These are phyloP conservation scores for Beauveria scarabaeidicola DNA, from an alignment of 2,329 filamentous ascomycete genomes.

Conservation along the genomic window DNA sequence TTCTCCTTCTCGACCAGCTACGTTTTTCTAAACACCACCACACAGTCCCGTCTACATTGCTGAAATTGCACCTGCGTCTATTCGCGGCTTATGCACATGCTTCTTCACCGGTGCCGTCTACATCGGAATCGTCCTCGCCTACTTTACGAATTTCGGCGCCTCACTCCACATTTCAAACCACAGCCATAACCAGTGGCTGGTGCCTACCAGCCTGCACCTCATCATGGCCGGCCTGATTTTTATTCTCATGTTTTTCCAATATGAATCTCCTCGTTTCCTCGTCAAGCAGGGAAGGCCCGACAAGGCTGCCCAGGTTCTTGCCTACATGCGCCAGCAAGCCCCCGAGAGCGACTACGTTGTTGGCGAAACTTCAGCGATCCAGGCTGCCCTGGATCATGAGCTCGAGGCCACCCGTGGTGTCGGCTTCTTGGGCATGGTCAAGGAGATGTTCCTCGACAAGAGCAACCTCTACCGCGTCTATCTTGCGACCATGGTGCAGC, in stretches of 20 bases:
- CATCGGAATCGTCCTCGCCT: constrained; percentile 68
- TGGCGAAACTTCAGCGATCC: constrained; percentile 55
- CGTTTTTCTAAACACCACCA: background rate
- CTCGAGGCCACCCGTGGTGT: constrained; percentile 61
- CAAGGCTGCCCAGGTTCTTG: constrained; percentile 47
- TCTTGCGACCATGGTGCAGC: constrained; percentile 58
- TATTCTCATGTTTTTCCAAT: constrained; percentile 57
- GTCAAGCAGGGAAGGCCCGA: constrained; percentile 55
- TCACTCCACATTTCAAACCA: constrained; percentile 39
- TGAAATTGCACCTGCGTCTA: constrained; percentile 59
- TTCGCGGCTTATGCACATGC: constrained; percentile 65
- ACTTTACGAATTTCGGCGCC: constrained; percentile 63
- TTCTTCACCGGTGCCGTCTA: constrained; percentile 53
- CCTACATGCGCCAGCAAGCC: constrained; percentile 50
- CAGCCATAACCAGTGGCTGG: constrained; percentile 47
- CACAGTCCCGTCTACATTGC: constrained; percentile 58
- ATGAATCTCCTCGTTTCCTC: constrained; percentile 63
- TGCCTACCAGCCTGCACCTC: constrained; percentile 67
- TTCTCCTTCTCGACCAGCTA: background rate
- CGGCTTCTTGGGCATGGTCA: constrained; percentile 55
- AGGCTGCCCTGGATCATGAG: constrained; percentile 58
- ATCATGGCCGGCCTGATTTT: constrained; percentile 70
- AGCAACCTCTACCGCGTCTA: constrained; percentile 67
- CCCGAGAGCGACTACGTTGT: constrained; percentile 52
- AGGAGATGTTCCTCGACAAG: constrained; percentile 58